A percentile compares a stretch with the other conserved stretches of the same genome.
Conservation (phyloP, 257 asterid genomes). For the Solanum sitiens region DNA sequence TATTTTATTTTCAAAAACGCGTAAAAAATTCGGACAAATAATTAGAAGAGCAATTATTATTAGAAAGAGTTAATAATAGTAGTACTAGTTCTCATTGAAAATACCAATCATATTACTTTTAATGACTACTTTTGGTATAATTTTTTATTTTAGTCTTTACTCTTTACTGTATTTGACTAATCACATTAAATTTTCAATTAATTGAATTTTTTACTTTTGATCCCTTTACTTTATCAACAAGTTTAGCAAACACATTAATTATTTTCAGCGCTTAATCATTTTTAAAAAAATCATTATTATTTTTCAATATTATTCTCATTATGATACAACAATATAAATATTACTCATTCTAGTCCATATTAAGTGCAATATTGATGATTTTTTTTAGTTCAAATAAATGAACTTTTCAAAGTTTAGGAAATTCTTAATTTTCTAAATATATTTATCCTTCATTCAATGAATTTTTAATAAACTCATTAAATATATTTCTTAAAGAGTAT, state of each 20-base stretch:
- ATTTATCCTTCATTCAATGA: no score
- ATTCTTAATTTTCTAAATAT: no score
- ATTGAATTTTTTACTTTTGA: neutral
- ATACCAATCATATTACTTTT: neutral
- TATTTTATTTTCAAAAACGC: neutral
- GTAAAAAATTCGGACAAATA: neutral
- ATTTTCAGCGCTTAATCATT: neutral
- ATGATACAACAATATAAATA: no score
- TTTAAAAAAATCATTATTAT: neutral
- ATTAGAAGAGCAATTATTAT: neutral
- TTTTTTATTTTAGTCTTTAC: neutral
- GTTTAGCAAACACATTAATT: neutral
- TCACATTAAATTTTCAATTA: neutral
- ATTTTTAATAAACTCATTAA: no score
- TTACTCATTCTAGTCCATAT: neutral
- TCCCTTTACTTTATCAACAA: neutral
- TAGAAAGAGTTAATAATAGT: neutral
- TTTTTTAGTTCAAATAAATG: neutral
- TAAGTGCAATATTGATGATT: neutral
- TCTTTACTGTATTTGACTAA: neutral
- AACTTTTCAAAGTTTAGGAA: no score
- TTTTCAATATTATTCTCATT: neutral
- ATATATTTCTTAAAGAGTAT: no score
- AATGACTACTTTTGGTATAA: neutral
- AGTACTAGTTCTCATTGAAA: neutral